Evolutionary conservation across 148 eudicot species (phyloP).

Genomic region (Spergularia bocconei): DNA sequence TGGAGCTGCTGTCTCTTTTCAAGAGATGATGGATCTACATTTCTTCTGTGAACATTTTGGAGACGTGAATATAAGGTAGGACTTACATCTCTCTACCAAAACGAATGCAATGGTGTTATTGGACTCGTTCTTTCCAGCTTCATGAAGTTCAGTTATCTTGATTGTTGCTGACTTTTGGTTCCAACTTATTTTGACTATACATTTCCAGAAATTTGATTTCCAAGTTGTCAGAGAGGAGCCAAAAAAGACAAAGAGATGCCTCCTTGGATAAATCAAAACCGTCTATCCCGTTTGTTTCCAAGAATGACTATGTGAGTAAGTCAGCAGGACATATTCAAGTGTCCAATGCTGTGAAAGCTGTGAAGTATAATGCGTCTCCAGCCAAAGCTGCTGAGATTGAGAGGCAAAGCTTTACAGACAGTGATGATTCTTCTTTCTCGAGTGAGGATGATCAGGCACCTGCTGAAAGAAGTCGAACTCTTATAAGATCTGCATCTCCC

Average conservation of each 20-base stretch:
- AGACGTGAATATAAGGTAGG: constrained; percentile 57
- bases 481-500: constrained; percentile 77
- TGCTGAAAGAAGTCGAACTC: constrained; percentile 78
- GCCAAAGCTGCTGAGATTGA: constrained; percentile 84
- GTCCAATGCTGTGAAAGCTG: constrained; percentile 37
- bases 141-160: constrained; percentile 8
- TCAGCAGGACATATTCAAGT: constrained; percentile 29
- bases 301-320: constrained; percentile 32
- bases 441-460: constrained; percentile 71
- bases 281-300: constrained; percentile 24
- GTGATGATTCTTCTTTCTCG: constrained; percentile 63
- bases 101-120: no score
- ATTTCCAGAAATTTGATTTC: constrained; percentile 54
- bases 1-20: constrained; percentile 42
- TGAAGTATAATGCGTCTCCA: constrained; percentile 78
- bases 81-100: constrained; percentile 1
- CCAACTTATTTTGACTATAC: background rate
- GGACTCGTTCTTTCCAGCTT: background rate
- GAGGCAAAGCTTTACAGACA: constrained; percentile 60
- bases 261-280: constrained; percentile 28
- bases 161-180: background rate
- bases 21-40: constrained; percentile 51
- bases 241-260: constrained; percentile 25
- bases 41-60: constrained; percentile 70
- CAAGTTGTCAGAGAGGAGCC: constrained; percentile 48